Evolutionary conservation across 768 basidiomycete species (phyloP).

Genomic region (Mycena vitilis): DNA sequence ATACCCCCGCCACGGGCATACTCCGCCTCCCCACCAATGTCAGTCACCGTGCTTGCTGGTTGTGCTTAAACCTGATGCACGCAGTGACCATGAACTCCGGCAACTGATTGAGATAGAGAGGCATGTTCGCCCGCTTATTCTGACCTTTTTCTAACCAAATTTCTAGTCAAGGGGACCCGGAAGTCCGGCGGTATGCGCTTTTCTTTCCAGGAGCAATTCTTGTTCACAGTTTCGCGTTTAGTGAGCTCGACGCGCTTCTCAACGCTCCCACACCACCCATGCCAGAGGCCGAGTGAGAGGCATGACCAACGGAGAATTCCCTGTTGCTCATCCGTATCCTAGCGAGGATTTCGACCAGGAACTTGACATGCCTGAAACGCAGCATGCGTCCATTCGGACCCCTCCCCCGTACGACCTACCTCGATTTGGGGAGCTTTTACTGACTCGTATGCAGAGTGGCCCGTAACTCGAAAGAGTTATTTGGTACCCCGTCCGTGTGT

Average conservation of each 20-base stretch:
- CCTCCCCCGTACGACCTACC: conserved; percentile 16
- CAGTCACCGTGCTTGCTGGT: background rate
- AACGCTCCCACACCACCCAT: conserved; percentile 23
- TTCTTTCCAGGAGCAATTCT: background rate
- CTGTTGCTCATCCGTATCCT: background rate
- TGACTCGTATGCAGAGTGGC: conserved; percentile 17
- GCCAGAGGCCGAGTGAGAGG: conserved; percentile 1
- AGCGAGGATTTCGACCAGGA: conserved; percentile 12
- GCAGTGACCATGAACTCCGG: conserved; percentile 28
- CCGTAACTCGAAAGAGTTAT: conserved; percentile 23
- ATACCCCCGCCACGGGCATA: conserved; percentile 12
- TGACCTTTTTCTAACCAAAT: background rate
- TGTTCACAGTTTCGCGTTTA: conserved; percentile 4
- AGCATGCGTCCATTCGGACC: conserved; percentile 21
- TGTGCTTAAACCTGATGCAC: background rate
- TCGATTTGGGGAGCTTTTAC: background rate
- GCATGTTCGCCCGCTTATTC: conserved; percentile 4
- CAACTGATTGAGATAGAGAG: conserved; percentile 16
- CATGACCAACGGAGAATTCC: background rate
- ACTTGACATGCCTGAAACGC: background rate
- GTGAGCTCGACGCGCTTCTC: conserved; percentile 27
- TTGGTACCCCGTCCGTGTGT: conserved; percentile 26
- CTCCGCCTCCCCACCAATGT: conserved; percentile 18
- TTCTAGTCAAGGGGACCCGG: conserved; percentile 23
- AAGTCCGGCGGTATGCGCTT: conserved; percentile 17